These are phyloP conservation scores for Gliomastix tumulicola DNA, from an alignment of 2,329 filamentous ascomycete genomes.

Conservation along the genomic window DNA sequence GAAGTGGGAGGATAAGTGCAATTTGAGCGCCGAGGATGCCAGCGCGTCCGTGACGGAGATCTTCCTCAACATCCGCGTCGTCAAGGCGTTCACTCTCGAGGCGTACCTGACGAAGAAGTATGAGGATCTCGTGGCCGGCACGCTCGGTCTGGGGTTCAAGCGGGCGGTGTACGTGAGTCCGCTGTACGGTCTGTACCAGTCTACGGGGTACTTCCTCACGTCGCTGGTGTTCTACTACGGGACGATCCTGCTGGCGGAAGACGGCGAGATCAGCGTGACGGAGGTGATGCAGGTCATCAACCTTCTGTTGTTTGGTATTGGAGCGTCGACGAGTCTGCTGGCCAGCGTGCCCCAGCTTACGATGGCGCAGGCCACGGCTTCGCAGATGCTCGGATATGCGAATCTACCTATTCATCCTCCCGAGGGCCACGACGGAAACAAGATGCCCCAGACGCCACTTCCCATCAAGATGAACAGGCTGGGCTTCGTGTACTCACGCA, in stretches of 20 bases:
- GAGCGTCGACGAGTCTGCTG: constrained; percentile 63
- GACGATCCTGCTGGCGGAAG: constrained; percentile 50
- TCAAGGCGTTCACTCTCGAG: constrained; percentile 70
- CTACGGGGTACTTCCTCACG: constrained; percentile 62
- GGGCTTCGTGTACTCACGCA: constrained; percentile 64
- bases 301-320: constrained; percentile 76
- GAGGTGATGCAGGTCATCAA: constrained; percentile 70
- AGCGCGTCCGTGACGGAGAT: constrained; percentile 61
- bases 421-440: constrained; percentile 47
- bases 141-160: constrained; percentile 55
- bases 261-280: constrained; percentile 39
- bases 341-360: constrained; percentile 75
- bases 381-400: constrained; percentile 64
- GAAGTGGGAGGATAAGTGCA: constrained; percentile 66
- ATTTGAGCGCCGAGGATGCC: constrained; percentile 52
- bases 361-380: constrained; percentile 64
- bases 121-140: constrained; percentile 35
- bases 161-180: constrained; percentile 62
- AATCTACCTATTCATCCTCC: constrained; percentile 46
- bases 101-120: constrained; percentile 62
- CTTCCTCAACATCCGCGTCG: constrained; percentile 71
- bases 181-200: constrained; percentile 73
- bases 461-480: constrained; percentile 47
- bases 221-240: constrained; percentile 84
- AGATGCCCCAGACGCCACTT: constrained; percentile 15